Conservation (phyloP, 768 basidiomycete species). For the Lactarius akahatsu region DNA sequence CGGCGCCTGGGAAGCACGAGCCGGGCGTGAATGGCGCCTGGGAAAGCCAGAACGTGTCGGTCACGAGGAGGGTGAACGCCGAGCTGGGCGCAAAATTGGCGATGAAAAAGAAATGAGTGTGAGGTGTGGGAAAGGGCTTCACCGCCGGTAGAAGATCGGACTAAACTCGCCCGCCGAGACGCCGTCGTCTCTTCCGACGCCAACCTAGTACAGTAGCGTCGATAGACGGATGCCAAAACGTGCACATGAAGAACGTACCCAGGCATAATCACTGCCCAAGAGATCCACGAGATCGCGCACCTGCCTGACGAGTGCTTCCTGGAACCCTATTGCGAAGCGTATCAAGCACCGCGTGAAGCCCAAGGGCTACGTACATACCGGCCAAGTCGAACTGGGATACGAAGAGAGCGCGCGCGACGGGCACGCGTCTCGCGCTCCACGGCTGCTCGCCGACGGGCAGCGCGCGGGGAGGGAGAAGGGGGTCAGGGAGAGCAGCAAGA, state of each 20-base stretch:
- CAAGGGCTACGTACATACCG: constrained; percentile 33
- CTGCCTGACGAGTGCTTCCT: constrained; percentile 56
- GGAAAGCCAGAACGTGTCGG: constrained; percentile 60
- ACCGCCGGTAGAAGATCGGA: constrained; percentile 58
- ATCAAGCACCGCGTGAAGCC: not conserved
- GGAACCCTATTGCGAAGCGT: constrained; percentile 41
- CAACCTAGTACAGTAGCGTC: constrained; percentile 40
- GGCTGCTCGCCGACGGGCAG: constrained; percentile 45
- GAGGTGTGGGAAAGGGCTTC: constrained; percentile 24
- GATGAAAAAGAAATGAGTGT: not conserved
- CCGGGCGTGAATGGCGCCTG: constrained; percentile 48
- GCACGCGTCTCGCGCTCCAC: constrained; percentile 52
- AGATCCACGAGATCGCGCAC: constrained; percentile 54
- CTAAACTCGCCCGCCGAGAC: constrained; percentile 54
- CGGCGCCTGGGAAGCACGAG: constrained; percentile 52
- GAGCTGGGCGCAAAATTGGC: constrained; percentile 30
- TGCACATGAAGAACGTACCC: constrained; percentile 38
- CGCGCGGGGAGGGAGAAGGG: constrained; percentile 40
- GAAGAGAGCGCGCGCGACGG: constrained; percentile 48
- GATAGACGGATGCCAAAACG: not conserved
- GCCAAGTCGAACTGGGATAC: constrained; percentile 43
- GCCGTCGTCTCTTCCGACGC: constrained; percentile 65
- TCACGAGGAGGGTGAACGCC: constrained; percentile 39
- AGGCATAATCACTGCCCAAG: constrained; percentile 53
- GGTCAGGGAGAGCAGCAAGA: constrained; percentile 44